A percentile compares a stretch with the other conserved stretches of the same genome.
phyloP scores from a whole-genome alignment of 2,329 filamentous ascomycete genomes.

The Calonectria pseudoreteaudii region DNA sequence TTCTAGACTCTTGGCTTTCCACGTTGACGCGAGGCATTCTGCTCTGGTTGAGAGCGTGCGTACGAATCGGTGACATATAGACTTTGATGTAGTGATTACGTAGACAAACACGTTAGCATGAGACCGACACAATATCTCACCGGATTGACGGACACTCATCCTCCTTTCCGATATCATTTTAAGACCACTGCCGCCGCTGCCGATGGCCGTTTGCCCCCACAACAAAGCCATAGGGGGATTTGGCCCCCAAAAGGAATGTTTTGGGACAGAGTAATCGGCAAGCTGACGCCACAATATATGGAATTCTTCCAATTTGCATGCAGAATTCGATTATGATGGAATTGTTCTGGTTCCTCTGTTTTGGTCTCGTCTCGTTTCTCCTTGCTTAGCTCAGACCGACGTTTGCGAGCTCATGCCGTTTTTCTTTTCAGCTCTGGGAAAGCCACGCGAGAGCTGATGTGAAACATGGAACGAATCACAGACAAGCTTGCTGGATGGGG shows the following conservation, averaged over 20 bases:
- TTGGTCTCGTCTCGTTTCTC: background rate
- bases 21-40: background rate
- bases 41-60: background rate
- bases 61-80: background rate
- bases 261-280: background rate
- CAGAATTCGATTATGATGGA: background rate
- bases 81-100: background rate
- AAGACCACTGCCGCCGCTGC: constrained; percentile 1
- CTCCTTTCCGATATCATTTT: background rate
- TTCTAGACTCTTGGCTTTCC: background rate
- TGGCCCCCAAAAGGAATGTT: background rate
- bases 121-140: background rate
- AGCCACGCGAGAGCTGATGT: constrained; percentile 7
- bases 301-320: background rate
- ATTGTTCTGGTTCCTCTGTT: background rate
- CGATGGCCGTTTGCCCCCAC: background rate
- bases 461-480: background rate
- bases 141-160: too few species aligned
- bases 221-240: background rate
- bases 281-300: background rate
- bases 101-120: background rate
- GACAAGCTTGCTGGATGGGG: background rate
- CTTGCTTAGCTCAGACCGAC: constrained; percentile 8
- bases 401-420: background rate
- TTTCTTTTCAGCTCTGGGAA: background rate